Percentiles rank a stretch among this genome's conserved stretches.
phyloP scores from a whole-genome alignment of 352 stramenopile genomes.

The Phytophthora ohioensis region DNA sequence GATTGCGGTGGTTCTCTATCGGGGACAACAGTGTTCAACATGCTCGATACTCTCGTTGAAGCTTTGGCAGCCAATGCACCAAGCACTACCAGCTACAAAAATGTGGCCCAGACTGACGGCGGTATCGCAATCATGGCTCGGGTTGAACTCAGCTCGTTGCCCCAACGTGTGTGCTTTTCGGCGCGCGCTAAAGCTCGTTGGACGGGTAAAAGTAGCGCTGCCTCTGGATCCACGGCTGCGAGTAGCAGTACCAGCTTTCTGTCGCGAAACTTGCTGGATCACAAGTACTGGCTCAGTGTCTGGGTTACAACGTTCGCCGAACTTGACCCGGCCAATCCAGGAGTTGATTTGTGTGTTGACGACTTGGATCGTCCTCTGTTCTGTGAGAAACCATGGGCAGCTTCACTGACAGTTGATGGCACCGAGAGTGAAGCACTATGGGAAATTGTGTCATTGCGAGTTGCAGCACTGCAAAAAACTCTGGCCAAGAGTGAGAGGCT shows the following conservation, averaged over 20 bases:
- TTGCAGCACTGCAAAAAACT: constrained; percentile 38
- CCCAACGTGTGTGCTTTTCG: constrained; percentile 59
- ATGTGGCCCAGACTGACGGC: constrained; percentile 50
- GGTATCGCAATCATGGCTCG: constrained; percentile 48
- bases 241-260: constrained; percentile 54
- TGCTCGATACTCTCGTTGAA: constrained; percentile 54
- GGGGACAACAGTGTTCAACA: constrained; percentile 42
- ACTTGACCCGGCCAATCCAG: constrained; percentile 40
- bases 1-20: constrained; percentile 38
- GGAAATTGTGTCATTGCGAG: constrained; percentile 48
- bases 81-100: constrained; percentile 65
- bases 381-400: constrained; percentile 65
- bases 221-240: constrained; percentile 25
- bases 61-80: constrained; percentile 47
- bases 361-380: constrained; percentile 63
- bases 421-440: constrained; percentile 36
- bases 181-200: constrained; percentile 59
- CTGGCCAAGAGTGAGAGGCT: constrained; percentile 40
- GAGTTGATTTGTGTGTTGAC: constrained; percentile 61
- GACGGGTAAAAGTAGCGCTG: constrained; percentile 49
- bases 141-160: constrained; percentile 52
- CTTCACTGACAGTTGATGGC: constrained; percentile 15
- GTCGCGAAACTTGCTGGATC: constrained; percentile 59
- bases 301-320: constrained; percentile 58
- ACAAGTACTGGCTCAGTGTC: constrained; percentile 68